phyloP scores from a whole-genome alignment of 129 eudicot species.

The Daucus carota region DNA sequence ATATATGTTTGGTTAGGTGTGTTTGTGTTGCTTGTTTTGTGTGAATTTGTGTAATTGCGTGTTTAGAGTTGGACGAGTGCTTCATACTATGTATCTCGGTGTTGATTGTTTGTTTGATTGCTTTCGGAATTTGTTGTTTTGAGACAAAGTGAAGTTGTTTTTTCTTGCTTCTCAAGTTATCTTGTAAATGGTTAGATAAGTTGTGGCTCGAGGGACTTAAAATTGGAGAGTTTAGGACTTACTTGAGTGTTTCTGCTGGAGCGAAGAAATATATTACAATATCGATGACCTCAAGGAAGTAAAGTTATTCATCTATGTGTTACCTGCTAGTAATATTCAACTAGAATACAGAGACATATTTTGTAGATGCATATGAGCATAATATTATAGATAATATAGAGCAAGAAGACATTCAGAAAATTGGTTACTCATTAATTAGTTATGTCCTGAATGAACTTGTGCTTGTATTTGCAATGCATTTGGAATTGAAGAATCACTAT shows the following conservation, averaged over 20 bases:
- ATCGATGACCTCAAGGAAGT: background rate
- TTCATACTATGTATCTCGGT: background rate
- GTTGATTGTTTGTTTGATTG: background rate
- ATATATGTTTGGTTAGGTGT: background rate
- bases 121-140: background rate
- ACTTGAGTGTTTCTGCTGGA: background rate
- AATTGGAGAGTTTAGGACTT: background rate
- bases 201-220: background rate
- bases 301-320: background rate
- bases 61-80: background rate
- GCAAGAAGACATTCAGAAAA: background rate
- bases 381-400: background rate
- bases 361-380: background rate
- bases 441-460: background rate
- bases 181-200: background rate
- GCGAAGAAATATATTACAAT: background rate
- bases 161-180: conserved; percentile 2
- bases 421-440: background rate
- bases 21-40: background rate
- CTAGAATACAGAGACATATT: background rate
- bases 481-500: background rate
- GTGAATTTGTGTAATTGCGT: background rate
- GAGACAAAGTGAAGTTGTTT: background rate
- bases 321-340: background rate
- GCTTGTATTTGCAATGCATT: background rate